These are phyloP conservation scores for Phytophthora pistaciae DNA, from an alignment of 352 stramenopile genomes.

Conservation along the genomic window DNA sequence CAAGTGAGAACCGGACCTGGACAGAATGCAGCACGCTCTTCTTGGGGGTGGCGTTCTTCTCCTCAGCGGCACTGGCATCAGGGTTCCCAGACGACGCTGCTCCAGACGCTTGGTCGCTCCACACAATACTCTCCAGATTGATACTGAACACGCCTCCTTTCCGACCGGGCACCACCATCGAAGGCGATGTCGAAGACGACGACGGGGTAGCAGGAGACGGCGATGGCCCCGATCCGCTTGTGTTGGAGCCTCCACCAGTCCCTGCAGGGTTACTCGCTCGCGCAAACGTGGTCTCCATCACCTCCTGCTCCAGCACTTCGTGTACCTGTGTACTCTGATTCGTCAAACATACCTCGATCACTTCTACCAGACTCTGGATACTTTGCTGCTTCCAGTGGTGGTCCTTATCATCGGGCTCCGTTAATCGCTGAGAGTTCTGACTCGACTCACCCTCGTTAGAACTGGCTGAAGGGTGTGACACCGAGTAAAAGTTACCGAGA, in stretches of 20 bases:
- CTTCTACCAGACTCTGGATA: slow-evolving; percentile 77
- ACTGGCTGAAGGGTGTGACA: slow-evolving; percentile 13
- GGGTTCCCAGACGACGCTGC: slow-evolving; percentile 15
- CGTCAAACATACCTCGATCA: slow-evolving; percentile 80
- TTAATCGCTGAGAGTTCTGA: slow-evolving; percentile 57
- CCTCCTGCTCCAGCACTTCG: slow-evolving; percentile 72
- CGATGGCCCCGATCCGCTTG: slow-evolving; percentile 20
- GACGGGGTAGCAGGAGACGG: slow-evolving; percentile 25
- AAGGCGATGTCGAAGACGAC: slow-evolving; percentile 28
- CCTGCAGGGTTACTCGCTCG: slow-evolving; percentile 33
- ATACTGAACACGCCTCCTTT: slow-evolving; percentile 81
- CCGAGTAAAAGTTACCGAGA: slow-evolving; percentile 63
- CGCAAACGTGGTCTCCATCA: slow-evolving; percentile 78
- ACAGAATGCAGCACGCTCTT: slow-evolving; percentile 54
- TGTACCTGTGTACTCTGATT: slow-evolving; percentile 82
- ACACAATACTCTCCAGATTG: slow-evolving; percentile 84
- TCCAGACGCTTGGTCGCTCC: slow-evolving; percentile 67
- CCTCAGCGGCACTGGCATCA: slow-evolving; percentile 31
- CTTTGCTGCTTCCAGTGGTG: slow-evolving; percentile 81
- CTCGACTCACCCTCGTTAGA: slow-evolving; percentile 22
- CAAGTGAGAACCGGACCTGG: slow-evolving; percentile 77
- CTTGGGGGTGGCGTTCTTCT: slow-evolving; percentile 19
- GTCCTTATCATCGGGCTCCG: slow-evolving; percentile 58
- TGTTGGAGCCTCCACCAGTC: slow-evolving; percentile 12
- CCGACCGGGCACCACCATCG: slow-evolving; percentile 32